These are phyloP conservation scores for Tolypocladium album DNA, from an alignment of 2,329 filamentous ascomycete genomes.

Conservation along the genomic window DNA sequence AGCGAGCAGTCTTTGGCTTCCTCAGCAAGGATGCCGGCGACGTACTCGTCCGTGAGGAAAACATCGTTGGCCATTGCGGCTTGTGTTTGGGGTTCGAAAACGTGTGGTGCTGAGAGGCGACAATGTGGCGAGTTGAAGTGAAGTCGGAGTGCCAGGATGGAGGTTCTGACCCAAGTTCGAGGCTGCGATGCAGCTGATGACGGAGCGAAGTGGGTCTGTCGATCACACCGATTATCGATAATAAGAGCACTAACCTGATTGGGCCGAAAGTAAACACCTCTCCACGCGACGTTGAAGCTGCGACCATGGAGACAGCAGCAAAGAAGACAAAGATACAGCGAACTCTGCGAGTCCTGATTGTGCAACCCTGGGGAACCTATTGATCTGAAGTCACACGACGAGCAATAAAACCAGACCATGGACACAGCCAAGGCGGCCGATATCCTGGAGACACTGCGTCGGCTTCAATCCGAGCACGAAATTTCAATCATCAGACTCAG, in stretches of 20 bases:
- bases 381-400: not conserved
- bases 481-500: conserved; percentile 69
- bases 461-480: conserved; percentile 46
- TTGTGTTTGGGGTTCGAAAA: not conserved
- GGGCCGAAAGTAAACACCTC: conserved; percentile 5
- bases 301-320: not conserved
- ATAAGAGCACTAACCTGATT: conserved; percentile 3
- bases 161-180: not conserved
- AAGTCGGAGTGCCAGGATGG: not conserved
- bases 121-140: not conserved
- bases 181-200: not conserved
- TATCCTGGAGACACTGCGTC: conserved; percentile 36
- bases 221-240: not conserved
- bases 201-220: not conserved
- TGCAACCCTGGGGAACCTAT: not conserved
- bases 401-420: conserved; percentile 12
- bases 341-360: not conserved
- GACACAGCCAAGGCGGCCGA: conserved; percentile 22
- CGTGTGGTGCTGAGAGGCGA: not conserved
- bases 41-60: conserved; percentile 63
- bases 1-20: conserved; percentile 67
- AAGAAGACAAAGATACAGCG: not conserved
- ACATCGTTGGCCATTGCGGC: conserved; percentile 31
- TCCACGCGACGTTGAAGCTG: not conserved
- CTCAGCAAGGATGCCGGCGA: conserved; percentile 66